Evolutionary conservation across 1,139 yeast species (phyloP), one percentile per base, ranked within the genome.

Genomic region (Suhomyces panamericanus): DNA sequence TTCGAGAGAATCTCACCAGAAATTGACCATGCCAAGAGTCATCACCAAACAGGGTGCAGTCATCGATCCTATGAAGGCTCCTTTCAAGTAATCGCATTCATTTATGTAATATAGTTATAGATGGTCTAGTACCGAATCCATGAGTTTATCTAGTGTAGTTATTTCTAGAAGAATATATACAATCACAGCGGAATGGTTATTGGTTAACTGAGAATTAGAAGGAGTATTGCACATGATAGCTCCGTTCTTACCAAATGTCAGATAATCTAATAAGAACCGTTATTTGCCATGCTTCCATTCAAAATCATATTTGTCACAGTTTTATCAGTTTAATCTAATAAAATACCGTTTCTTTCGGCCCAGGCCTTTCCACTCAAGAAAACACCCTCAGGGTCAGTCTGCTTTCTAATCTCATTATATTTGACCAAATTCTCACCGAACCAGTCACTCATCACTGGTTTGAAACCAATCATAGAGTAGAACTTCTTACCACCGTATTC

Each of bases 1-100:
- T 4, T 80, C 96, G 11, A 81, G 90, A 59, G 87, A 82, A 44
- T 83, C 96, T 2, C 95, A 88, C 70, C 96, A 90, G 70, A 81
- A 81, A 62, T 70, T 88, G 56, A 88, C 95, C 48, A 90, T 87
- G 81, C 99, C 99, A 38, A 78, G 88, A 58, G 83, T 93, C 37
- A 75, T 88, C 52, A 84, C 88, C 47, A 90, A 90, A 66, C 90
- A 88, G 56, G 97, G 98, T 59, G 75, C 80, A 47, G 93, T 91
- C 42, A 88, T 93, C 53, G 96, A 90, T 64, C 99, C 99, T 28
- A 69, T 93, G 57, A 87, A 82, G 58, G 86, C 85, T 8, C 87
- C 87, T 2, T 81, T 83, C 57, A 74, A 77, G 60, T 77, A 64
- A 32, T 6, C n/a, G 15, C 29, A 35, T 15, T 15, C 17, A 13